phyloP scores from a whole-genome alignment of 257 asterid genomes.

The Anisodus acutangulus region DNA sequence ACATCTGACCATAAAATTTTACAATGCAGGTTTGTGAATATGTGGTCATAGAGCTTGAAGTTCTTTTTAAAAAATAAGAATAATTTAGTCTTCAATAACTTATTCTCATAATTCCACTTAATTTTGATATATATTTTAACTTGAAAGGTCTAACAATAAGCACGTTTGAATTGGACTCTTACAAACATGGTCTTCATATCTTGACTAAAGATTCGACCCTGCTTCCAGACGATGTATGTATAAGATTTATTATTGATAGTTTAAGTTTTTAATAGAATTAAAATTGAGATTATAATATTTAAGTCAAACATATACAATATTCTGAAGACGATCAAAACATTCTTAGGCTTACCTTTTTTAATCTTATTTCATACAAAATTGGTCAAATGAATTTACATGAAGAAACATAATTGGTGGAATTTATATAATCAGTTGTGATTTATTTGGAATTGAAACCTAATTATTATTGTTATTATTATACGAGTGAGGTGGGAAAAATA shows the following conservation, averaged over 20 bases:
- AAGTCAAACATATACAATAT: not conserved
- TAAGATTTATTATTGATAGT: not conserved
- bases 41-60: not conserved
- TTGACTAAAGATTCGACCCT: not conserved
- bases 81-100: not conserved
- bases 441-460: no score
- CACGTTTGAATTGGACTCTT: not conserved
- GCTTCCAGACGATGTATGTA: not conserved
- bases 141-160: not conserved
- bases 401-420: no score
- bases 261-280: not conserved
- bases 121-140: not conserved
- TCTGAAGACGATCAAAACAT: no score
- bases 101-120: not conserved
- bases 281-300: not conserved
- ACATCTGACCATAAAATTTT: not conserved
- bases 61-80: no score
- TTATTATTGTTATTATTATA: no score
- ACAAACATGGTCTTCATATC: not conserved
- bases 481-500: no score
- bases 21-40: not conserved
- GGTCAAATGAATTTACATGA: no score
- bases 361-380: no score
- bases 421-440: no score
- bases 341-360: no score